Percentiles rank a stretch among this genome's conserved stretches.
These are phyloP conservation scores for Pelargonium fulgidum DNA, from an alignment of 441 rosid species.

Conservation along the genomic window DNA sequence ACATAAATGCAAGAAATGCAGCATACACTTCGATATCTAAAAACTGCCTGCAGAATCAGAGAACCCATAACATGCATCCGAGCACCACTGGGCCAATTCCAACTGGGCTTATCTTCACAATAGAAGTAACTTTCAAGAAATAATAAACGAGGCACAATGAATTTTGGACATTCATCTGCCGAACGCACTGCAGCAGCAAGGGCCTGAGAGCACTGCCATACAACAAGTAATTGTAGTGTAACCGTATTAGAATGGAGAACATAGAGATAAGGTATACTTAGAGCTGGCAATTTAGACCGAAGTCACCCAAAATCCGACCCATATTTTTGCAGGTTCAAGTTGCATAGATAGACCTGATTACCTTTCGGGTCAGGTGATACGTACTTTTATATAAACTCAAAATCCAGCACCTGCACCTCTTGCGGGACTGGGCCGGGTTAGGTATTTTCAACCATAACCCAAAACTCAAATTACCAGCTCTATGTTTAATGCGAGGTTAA, in stretches of 20 bases:
- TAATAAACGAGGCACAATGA: slow-evolving; percentile 57
- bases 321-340: no score
- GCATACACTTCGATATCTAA: slow-evolving; percentile 67
- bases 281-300: no score
- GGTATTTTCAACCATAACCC: no score
- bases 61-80: slow-evolving; percentile 82
- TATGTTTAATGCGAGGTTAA: background rate
- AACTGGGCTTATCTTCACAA: slow-evolving; percentile 45
- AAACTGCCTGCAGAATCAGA: slow-evolving; percentile 75
- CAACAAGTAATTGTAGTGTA: slow-evolving; percentile 13
- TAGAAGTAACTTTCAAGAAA: slow-evolving; percentile 69
- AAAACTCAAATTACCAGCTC: no score
- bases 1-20: slow-evolving; percentile 13
- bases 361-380: no score
- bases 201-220: slow-evolving; percentile 71
- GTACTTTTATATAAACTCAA: no score
- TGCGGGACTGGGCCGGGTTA: no score
- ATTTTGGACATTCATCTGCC: slow-evolving; percentile 45
- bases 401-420: no score
- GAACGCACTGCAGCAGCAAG: slow-evolving; percentile 60
- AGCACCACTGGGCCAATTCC: slow-evolving; percentile 66
- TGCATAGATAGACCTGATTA: no score
- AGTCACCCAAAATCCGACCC: no score
- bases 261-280: background rate
- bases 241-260: slow-evolving; percentile 2